Evolutionary conservation across 164 flowering plant species (phyloP).

Genomic region (Akebia trifoliata): DNA sequence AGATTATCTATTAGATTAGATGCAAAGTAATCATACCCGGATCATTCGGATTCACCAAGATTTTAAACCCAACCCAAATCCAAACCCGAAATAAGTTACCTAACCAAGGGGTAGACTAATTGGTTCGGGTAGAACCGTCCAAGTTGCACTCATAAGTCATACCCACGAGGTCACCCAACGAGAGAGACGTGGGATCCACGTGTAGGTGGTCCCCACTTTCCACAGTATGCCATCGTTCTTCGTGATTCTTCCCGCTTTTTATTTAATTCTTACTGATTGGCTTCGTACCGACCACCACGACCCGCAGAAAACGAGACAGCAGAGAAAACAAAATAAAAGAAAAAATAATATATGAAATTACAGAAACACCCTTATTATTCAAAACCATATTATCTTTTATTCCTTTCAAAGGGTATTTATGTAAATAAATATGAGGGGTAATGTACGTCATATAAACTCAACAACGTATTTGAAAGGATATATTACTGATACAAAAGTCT

Average conservation of each 20-base stretch:
- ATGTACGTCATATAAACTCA: background rate
- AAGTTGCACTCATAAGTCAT: too few relatives aligned
- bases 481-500: slow-evolving; percentile 10
- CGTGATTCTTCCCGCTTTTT: slow-evolving; percentile 8
- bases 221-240: background rate
- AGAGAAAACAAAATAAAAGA: background rate
- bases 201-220: slow-evolving; percentile 1
- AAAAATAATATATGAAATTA: background rate
- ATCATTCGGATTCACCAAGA: too few relatives aligned
- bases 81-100: too few relatives aligned
- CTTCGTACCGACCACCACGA: slow-evolving; percentile 9
- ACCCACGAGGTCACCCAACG: background rate
- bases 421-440: background rate
- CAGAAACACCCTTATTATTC: background rate
- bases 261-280: slow-evolving; percentile 4
- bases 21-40: too few relatives aligned
- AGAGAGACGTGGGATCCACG: background rate
- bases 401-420: background rate
- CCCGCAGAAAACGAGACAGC: background rate
- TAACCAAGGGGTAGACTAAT: too few relatives aligned
- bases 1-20: too few relatives aligned
- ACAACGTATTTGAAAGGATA: too few relatives aligned
- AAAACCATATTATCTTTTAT: background rate
- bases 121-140: too few relatives aligned
- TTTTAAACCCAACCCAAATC: too few relatives aligned